Base-by-base conservation (phyloP, 176 grass and related monocot genomes). In the Hsuehochloa calcarea region DNA sequence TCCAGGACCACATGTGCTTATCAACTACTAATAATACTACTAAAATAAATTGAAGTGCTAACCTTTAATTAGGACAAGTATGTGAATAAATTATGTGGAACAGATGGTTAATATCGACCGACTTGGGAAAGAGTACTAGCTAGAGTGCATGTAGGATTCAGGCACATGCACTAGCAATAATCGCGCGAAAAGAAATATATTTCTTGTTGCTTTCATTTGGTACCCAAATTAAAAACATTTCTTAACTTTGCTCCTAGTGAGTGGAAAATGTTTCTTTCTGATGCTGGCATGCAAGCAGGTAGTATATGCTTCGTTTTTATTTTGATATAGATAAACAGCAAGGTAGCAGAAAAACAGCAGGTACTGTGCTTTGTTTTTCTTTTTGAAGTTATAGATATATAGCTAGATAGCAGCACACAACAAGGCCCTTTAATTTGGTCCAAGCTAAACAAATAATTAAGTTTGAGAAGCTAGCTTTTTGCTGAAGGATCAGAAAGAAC, bases 1-100 rank as follows among this genome's bases (percentile, higher is more conserved):
- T 82, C 83, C 39, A 54, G 60, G 37, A 78, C 79, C 83, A 77
- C 82, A 65, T 65, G 54, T 82, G 79, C 64, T 63, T 20, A 72
- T 37, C 52, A 80, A n/a, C 4, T 41, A 29, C 46, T 41, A 11
- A 3, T 63, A 29, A 5, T 29, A 3, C 5, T 26, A 1, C 23
- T 16, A 34, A 64, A 64, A 64, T 26, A 64, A 64, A 15, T 3
- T 16, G 25, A 5, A 31, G 13, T 15, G 31, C 26, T 34, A 64
- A 31, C 25, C 10, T 60, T 63, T 64, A 16, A 15, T 29, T 22
- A 20, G 22, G 29, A 7, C 5, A 29, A 64, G 38, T 75, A 23
- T 59, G n/a, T 25, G 58, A 60, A n/a, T 12, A 56, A 56, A 56
- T 56, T 49, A 56, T n/a, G 54, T 20, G 19, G 54, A 56, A 56